Conservation (phyloP, 2,329 filamentous ascomycete genomes). For the Aspergillus quadrilineatus region DNA sequence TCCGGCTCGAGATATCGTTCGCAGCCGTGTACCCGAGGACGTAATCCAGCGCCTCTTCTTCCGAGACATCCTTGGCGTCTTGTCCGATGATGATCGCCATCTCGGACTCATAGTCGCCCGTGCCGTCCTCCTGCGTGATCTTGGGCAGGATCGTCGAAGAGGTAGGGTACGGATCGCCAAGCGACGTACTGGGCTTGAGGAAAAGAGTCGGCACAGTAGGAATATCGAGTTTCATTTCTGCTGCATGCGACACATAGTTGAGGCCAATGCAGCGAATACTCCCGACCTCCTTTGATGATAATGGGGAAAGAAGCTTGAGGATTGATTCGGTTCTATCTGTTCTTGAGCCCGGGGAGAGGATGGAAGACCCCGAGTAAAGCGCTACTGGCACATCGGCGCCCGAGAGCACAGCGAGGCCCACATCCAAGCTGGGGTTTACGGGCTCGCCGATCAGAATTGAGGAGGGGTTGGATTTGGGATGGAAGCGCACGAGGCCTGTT, state of each 20-base stretch:
- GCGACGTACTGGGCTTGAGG: slow-evolving; percentile 56
- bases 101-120: slow-evolving; percentile 61
- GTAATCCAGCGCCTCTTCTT: slow-evolving; percentile 58
- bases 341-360: slow-evolving; percentile 53
- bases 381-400: slow-evolving; percentile 57
- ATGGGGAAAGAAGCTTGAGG: slow-evolving; percentile 51
- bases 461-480: slow-evolving; percentile 51
- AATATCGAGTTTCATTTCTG: slow-evolving; percentile 54
- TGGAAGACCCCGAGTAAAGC: slow-evolving; percentile 59
- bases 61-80: slow-evolving; percentile 55
- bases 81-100: slow-evolving; percentile 57
- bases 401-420: slow-evolving; percentile 57
- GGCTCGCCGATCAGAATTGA: slow-evolving; percentile 59
- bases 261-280: slow-evolving; percentile 61
- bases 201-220: slow-evolving; percentile 59
- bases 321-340: slow-evolving; percentile 45
- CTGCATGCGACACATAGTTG: slow-evolving; percentile 54
- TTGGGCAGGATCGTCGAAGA: slow-evolving; percentile 53
- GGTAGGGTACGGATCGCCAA: slow-evolving; percentile 55
- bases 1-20: slow-evolving; percentile 64
- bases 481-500: slow-evolving; percentile 61
- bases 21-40: slow-evolving; percentile 63
- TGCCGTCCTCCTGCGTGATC: slow-evolving; percentile 53
- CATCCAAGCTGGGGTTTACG: slow-evolving; percentile 52
- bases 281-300: slow-evolving; percentile 52